Conservation (phyloP, 2,329 filamentous ascomycete genomes). For the Epichloe scottii region DNA sequence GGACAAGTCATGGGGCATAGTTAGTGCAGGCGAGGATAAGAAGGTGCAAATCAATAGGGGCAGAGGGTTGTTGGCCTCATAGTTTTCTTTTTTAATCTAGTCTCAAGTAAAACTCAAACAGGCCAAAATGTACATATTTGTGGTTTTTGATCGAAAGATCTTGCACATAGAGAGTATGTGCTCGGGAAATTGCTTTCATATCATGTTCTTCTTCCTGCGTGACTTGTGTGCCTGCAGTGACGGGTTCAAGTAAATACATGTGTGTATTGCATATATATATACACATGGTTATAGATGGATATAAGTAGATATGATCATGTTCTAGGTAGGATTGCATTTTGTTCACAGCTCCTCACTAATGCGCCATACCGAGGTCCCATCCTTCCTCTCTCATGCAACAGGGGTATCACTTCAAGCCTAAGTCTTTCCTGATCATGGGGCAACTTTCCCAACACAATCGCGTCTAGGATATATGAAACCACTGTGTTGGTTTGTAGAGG, state of each 20-base stretch:
- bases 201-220: no score
- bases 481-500: constrained; percentile 46
- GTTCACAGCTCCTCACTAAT: constrained; percentile 15
- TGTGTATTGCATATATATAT: no score
- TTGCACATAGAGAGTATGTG: not conserved
- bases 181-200: not conserved
- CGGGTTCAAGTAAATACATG: no score
- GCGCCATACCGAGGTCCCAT: constrained; percentile 14
- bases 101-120: not conserved
- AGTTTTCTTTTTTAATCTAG: constrained; percentile 6
- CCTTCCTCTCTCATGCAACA: constrained; percentile 14
- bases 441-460: constrained; percentile 37
- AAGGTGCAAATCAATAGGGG: constrained; percentile 81
- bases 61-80: constrained; percentile 34
- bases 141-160: not conserved
- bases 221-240: no score
- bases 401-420: constrained; percentile 28
- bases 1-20: constrained; percentile 77
- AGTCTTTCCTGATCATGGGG: constrained; percentile 35
- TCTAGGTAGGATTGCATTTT: not conserved
- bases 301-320: no score
- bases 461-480: constrained; percentile 44
- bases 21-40: constrained; percentile 88
- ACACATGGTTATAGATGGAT: no score
- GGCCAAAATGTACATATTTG: not conserved